Conservation (phyloP, 306 rosid species). For the Mimosa bimucronata region DNA sequence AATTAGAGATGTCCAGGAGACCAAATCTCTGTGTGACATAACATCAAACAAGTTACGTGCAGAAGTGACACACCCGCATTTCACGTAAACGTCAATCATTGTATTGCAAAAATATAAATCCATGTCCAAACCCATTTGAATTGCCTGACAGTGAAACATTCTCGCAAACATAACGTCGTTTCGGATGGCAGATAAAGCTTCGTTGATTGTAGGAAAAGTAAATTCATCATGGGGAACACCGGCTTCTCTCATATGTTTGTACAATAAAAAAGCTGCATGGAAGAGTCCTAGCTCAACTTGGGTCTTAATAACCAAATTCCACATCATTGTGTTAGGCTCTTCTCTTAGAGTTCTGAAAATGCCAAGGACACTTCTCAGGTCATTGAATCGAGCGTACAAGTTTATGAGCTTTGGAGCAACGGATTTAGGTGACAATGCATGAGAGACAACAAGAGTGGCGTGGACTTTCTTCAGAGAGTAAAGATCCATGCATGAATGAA, state of each 20-base stretch:
- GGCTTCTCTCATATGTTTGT: conserved; percentile 48
- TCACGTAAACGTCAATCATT: conserved; percentile 53
- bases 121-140: conserved; percentile 50
- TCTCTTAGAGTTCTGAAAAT: conserved; percentile 30
- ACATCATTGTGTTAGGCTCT: conserved; percentile 39
- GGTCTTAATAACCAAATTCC: conserved; percentile 53
- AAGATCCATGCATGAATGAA: conserved; percentile 41
- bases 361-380: conserved; percentile 40
- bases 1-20: conserved; percentile 61
- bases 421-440: conserved; percentile 26
- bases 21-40: conserved; percentile 51
- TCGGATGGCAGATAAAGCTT: conserved; percentile 35
- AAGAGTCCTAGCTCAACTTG: conserved; percentile 46
- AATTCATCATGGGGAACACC: conserved; percentile 51
- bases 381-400: conserved; percentile 43
- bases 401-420: conserved; percentile 34
- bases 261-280: conserved; percentile 42
- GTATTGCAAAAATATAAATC: conserved; percentile 59
- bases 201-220: conserved; percentile 54
- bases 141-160: conserved; percentile 57
- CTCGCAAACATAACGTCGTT: conserved; percentile 42
- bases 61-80: conserved; percentile 33
- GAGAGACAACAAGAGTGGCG: conserved; percentile 43
- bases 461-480: conserved; percentile 41
- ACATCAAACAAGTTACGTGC: conserved; percentile 51